A percentile compares a stretch with the other conserved stretches of the same genome.
phyloP scores from a whole-genome alignment of 345 rosid genomes.

The Populus pruinosa region DNA sequence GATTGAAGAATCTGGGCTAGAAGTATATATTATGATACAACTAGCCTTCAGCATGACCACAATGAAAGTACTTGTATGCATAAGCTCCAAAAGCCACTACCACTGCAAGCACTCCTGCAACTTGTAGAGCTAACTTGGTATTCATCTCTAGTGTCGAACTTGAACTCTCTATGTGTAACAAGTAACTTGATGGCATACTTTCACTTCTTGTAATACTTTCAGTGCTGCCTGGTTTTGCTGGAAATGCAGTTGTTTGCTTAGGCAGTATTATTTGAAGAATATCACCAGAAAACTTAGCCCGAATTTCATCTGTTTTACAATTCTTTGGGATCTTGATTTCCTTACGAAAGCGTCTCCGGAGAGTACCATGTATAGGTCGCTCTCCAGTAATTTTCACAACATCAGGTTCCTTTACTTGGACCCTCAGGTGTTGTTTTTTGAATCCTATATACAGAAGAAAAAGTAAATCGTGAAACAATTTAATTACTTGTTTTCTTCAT shows the following conservation, averaged over 20 bases:
- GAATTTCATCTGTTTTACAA: constrained; percentile 35
- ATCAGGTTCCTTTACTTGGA: constrained; percentile 33
- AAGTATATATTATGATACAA: too few relatives aligned
- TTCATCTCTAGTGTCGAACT: not conserved
- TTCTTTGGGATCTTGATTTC: constrained; percentile 29
- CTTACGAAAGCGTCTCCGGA: constrained; percentile 38
- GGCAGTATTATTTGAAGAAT: constrained; percentile 44
- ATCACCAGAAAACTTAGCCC: constrained; percentile 39
- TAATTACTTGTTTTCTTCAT: not conserved
- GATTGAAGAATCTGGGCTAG: too few relatives aligned
- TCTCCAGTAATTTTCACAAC: constrained; percentile 41
- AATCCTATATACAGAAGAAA: constrained; percentile 30
- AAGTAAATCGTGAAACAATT: not conserved
- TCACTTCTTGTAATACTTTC: not conserved
- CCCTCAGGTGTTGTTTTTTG: constrained; percentile 43
- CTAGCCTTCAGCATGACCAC: too few relatives aligned
- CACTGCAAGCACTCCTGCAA: not conserved
- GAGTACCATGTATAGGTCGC: constrained; percentile 25
- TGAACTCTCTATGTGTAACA: not conserved
- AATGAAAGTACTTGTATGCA: not conserved
- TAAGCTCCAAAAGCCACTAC: not conserved
- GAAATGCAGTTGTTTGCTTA: not conserved
- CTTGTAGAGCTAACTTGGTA: not conserved
- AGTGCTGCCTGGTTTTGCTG: not conserved
- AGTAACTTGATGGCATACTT: not conserved